These are phyloP conservation scores for Viridothelium virens DNA, from an alignment of 495 filamentous ascomycete species.

Conservation along the genomic window DNA sequence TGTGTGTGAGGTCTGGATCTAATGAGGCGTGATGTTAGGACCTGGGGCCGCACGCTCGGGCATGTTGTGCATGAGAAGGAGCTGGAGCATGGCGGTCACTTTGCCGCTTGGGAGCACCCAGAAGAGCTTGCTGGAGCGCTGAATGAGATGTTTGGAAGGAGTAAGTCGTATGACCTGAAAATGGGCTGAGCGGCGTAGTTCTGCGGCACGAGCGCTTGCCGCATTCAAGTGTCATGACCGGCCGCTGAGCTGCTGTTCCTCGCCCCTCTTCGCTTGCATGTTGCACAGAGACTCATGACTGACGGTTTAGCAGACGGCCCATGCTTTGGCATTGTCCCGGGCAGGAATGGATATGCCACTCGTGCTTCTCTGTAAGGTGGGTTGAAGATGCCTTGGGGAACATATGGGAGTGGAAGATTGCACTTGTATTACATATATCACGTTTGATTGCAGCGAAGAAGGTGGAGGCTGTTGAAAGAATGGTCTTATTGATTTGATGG, in stretches of 20 bases:
- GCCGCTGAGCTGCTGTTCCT: neutral
- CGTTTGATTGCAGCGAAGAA: neutral
- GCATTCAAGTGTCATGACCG: neutral
- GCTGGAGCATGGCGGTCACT: constrained; percentile 37
- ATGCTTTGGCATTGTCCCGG: constrained; percentile 1
- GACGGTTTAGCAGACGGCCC: neutral
- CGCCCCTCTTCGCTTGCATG: neutral
- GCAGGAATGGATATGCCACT: neutral
- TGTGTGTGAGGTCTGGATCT: neutral
- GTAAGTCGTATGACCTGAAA: neutral
- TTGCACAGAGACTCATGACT: neutral
- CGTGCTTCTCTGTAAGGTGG: neutral
- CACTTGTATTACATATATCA: neutral
- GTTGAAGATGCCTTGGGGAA: neutral
- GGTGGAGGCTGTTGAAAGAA: neutral
- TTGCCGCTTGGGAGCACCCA: constrained; percentile 37
- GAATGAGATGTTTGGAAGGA: constrained; percentile 26
- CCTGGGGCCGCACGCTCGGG: constrained; percentile 24
- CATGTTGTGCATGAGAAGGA: constrained; percentile 31
- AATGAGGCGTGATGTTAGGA: constrained; percentile 24
- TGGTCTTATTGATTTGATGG: neutral
- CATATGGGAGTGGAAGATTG: neutral
- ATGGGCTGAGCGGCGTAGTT: neutral
- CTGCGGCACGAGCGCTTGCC: neutral
- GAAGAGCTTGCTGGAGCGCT: constrained; percentile 35